Conservation (phyloP, 2,329 filamentous ascomycete genomes). For the Aspergillus sergii region DNA sequence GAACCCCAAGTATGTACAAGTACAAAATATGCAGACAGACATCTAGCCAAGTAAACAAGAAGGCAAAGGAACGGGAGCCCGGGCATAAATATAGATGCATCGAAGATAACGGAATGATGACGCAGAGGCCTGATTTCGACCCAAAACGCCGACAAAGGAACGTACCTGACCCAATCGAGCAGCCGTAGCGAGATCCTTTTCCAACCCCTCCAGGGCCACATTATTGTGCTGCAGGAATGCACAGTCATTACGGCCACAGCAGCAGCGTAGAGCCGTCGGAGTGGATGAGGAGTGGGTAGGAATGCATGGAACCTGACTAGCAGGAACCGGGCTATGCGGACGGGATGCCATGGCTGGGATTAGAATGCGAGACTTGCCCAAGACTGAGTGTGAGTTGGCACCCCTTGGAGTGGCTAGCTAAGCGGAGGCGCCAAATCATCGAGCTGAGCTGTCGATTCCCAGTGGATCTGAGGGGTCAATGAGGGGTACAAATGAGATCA, state of each 20-base stretch:
- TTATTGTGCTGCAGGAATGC: conserved; percentile 80
- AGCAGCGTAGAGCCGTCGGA: conserved; percentile 60
- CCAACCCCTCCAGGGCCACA: conserved; percentile 74
- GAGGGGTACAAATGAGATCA: conserved; percentile 3
- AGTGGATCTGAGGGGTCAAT: conserved; percentile 8
- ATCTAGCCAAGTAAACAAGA: conserved; percentile 1
- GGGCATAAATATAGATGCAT: conserved; percentile 1
- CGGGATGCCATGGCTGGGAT: conserved; percentile 29
- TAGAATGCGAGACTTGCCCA: conserved; percentile 16
- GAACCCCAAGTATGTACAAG: neutral
- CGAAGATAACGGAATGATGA: conserved; percentile 1
- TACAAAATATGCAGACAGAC: neutral
- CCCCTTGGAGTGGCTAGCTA: conserved; percentile 28
- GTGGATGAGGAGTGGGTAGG: conserved; percentile 32
- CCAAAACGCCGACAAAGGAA: conserved; percentile 28
- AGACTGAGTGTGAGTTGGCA: conserved; percentile 27
- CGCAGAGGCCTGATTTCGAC: neutral
- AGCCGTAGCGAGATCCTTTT: conserved; percentile 84
- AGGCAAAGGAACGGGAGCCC: conserved; percentile 2
- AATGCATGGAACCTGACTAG: conserved; percentile 32
- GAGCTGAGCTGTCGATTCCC: conserved; percentile 6
- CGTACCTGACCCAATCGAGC: conserved; percentile 90
- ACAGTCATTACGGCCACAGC: conserved; percentile 81
- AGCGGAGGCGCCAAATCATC: conserved; percentile 24
- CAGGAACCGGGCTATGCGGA: conserved; percentile 27